A percentile compares a stretch with the other conserved stretches of the same genome.
Conservation (phyloP, 176 grass and related monocot species). For the Calamus simplicifolius region DNA sequence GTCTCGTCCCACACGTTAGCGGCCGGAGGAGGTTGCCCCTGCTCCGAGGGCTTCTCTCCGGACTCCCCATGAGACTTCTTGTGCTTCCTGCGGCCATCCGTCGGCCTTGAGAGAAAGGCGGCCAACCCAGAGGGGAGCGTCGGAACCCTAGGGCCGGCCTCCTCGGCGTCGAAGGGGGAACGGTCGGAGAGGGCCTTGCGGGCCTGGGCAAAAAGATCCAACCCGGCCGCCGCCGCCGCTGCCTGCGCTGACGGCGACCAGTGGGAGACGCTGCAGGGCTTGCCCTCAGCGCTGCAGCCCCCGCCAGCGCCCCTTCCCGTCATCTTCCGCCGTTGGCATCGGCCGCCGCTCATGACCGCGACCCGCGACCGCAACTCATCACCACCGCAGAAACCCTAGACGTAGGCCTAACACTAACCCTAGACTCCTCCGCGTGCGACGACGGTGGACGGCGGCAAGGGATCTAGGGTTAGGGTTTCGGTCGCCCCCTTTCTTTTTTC, state of each 20-base stretch:
- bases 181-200: conserved; percentile 61
- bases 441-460: conserved; percentile 16
- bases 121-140: conserved; percentile 65
- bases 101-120: conserved; percentile 37
- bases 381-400: conserved; percentile 32
- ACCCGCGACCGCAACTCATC: conserved; percentile 13
- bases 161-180: conserved; percentile 75
- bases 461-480: conserved; percentile 96
- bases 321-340: conserved; percentile 4
- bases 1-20: conserved; percentile 62
- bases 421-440: conserved; percentile 25
- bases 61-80: conserved; percentile 41
- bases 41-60: conserved; percentile 23
- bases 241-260: conserved; percentile 16
- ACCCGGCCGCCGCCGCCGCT: background rate
- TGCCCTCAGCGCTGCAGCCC: conserved; percentile 33
- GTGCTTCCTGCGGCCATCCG: conserved; percentile 59
- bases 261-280: conserved; percentile 1
- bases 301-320: background rate
- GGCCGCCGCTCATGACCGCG: conserved; percentile 38
- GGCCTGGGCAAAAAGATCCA: conserved; percentile 59
- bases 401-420: background rate
- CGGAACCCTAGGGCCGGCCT: conserved; percentile 43
- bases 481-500: background rate
- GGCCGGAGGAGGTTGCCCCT: conserved; percentile 11